Base-by-base conservation (phyloP, 495 filamentous ascomycete genomes). In the Chlorociboria aeruginascens region DNA sequence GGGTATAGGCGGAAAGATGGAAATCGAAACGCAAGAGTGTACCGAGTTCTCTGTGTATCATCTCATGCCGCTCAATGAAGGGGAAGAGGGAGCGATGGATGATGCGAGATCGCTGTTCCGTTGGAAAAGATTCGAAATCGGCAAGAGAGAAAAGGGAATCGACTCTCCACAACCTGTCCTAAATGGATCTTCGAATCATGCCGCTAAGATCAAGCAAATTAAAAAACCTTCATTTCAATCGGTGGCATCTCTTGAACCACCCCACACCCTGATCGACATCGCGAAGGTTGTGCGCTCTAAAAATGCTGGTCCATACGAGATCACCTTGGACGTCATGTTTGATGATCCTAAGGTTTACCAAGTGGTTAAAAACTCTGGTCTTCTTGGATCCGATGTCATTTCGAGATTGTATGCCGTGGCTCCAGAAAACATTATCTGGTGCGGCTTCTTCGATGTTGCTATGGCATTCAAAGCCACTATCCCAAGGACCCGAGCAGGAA, bases 281-380 rank as follows among this genome's bases (percentile, higher is more conserved):
- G 66, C 72, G 0, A 59, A 58, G n/a, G 59, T 72, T 3, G 58
- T 76, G 8, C 59, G 71, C 3, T 68, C 66, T 10, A 76, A 74
- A 58, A 76, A 74, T 49, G 50, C 70, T 0, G 73, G 71, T 0
- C 71, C 73, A 3, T 74, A 58, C 49, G 70, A 73, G 50, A 56
- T 75, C 17, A 74, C 71, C 3, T 60, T 74, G 30, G 70, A 76
- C 43, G 57, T 73, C 32, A 67, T 76, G 51, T 74, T 76, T 43
- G 60, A 62, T 11, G 53, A 48, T 10, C 32, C 42, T 25, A 60
- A 52, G 3, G 53, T 57, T 0, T 73, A 66, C 48, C 33, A 62
- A 3, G 43, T 47, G 3, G 59, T 71, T 2, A 66, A 67, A 40
- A 54, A 58, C 3, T 48, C 65, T 0, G 54, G 54, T 1, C 14